Evolutionary conservation across 2,329 filamentous ascomycete species (phyloP), one percentile per base, ranked within the genome.

Genomic region (Phialophora verrucosa): DNA sequence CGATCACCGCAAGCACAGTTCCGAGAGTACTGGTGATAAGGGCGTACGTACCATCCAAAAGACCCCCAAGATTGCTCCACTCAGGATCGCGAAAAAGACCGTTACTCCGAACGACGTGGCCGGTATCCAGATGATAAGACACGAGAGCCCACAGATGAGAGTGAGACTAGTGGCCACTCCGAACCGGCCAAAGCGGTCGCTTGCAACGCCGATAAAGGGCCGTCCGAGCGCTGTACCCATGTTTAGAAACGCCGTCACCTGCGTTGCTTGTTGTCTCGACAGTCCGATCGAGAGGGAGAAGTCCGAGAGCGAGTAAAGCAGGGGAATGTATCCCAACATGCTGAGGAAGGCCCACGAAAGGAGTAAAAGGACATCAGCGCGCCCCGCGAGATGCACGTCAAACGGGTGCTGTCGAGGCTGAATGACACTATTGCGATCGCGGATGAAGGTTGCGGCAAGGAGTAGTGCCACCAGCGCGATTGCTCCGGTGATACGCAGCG

Each of bases 221-320:
- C 83, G 72, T 7, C 83, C 82, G 47, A 84, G 44, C 0, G 79
- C 80, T 1, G 80, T 82, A 0, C 83, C 82, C 2, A 84, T 67
- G 65, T 84, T 84, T 25, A 84, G 68, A 8, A 83, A 68, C 0
- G 77, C 82, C 20, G 77, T 79, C 12, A 83, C 63, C 20, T 75
- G 70, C 1, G 79, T 76, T 1, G 81, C 80, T 61, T 82, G 76
- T 0, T 66, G 59, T 23, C 73, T 65, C 17, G 72, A 72, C 1
- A 84, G 68, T 0, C 80, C 80, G 17, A 83, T 78, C 12, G 76
- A 79, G 14, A 75, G 65, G 1, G 79, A 80, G 69, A 81, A 84
- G 68, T 82, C 79, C 0, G 81, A 78, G n/a, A 85, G 67, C 10
- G 78, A 81, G 70, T 78, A 83, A 1, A 84, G 72, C n/a, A 84